Percentiles rank a stretch among this genome's conserved stretches.
Conservation (phyloP, 495 filamentous ascomycete species). For the Staphylotrichum longicolle region DNA sequence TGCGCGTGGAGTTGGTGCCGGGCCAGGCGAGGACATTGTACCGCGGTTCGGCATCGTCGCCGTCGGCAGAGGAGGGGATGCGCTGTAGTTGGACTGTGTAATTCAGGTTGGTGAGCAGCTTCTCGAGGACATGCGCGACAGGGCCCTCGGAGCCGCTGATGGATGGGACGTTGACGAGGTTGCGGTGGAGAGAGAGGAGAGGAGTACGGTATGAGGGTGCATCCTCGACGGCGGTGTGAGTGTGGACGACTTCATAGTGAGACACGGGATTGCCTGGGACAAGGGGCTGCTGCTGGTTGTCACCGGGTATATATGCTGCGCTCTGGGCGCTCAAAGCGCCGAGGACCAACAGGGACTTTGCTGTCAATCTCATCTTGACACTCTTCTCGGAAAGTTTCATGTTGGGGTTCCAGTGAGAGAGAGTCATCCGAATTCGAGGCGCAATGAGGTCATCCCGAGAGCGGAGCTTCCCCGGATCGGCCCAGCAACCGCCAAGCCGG, state of each 20-base stretch:
- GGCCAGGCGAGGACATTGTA: slow-evolving; percentile 79
- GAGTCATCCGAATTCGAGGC: neutral
- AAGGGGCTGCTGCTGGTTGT: neutral
- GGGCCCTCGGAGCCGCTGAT: slow-evolving; percentile 70
- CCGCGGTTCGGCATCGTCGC: slow-evolving; percentile 46
- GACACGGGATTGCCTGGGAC: neutral
- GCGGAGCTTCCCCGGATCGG: neutral
- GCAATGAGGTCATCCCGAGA: slow-evolving; percentile 18
- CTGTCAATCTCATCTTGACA: slow-evolving; percentile 20
- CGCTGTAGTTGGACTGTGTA: slow-evolving; percentile 61
- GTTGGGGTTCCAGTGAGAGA: neutral
- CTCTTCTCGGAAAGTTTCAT: neutral
- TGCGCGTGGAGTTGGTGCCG: slow-evolving; percentile 29
- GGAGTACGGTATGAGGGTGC: slow-evolving; percentile 40
- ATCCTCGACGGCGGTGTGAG: slow-evolving; percentile 3
- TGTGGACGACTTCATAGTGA: no score
- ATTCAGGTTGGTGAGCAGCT: slow-evolving; percentile 54
- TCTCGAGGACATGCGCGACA: slow-evolving; percentile 64
- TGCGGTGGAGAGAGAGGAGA: slow-evolving; percentile 74
- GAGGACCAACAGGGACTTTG: slow-evolving; percentile 17
- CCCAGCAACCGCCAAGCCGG: neutral
- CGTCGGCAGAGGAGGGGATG: slow-evolving; percentile 46
- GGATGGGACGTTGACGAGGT: slow-evolving; percentile 72
- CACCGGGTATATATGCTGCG: slow-evolving; percentile 1
- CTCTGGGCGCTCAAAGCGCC: slow-evolving; percentile 3